Evolutionary conservation across 768 basidiomycete genomes (phyloP).

Genomic region (Serendipita indica): DNA sequence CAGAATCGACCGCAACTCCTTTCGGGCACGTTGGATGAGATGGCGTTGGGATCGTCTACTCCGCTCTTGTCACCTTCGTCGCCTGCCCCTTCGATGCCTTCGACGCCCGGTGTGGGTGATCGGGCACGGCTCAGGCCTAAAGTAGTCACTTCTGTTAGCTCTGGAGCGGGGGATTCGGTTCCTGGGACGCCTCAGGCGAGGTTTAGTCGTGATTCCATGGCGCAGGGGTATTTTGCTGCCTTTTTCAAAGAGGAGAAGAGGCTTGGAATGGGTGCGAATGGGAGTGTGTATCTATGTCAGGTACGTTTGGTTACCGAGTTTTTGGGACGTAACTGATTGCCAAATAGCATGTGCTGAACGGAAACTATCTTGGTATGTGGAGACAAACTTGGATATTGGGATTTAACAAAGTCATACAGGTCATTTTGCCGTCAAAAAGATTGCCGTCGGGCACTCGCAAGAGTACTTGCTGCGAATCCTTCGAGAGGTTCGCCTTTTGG

Average conservation of each 20-base stretch:
- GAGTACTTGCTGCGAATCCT: conserved; percentile 70
- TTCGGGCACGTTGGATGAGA: background rate
- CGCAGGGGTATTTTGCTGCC: conserved; percentile 81
- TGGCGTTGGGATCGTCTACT: background rate
- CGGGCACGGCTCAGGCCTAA: conserved; percentile 3
- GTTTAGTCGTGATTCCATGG: conserved; percentile 62
- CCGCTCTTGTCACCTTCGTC: conserved; percentile 20
- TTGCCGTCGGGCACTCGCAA: conserved; percentile 84
- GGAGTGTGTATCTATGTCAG: conserved; percentile 78
- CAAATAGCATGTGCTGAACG: conserved; percentile 69
- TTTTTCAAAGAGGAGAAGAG: conserved; percentile 85
- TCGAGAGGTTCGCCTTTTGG: conserved; percentile 74
- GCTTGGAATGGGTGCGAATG: conserved; percentile 91
- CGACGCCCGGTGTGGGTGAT: conserved; percentile 17
- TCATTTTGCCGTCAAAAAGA: conserved; percentile 91
- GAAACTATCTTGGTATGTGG: conserved; percentile 63
- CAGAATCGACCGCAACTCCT: background rate
- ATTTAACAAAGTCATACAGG: too few relatives aligned
- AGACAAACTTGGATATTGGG: too few relatives aligned
- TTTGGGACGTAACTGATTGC: background rate
- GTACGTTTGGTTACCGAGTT: conserved; percentile 27
- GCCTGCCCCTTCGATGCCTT: conserved; percentile 28
- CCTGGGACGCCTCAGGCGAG: background rate
- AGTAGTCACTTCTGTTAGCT: background rate
- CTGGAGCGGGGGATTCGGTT: background rate